Conservation (phyloP, 1,139 yeast species). For the Zygoascus hellenicus region DNA sequence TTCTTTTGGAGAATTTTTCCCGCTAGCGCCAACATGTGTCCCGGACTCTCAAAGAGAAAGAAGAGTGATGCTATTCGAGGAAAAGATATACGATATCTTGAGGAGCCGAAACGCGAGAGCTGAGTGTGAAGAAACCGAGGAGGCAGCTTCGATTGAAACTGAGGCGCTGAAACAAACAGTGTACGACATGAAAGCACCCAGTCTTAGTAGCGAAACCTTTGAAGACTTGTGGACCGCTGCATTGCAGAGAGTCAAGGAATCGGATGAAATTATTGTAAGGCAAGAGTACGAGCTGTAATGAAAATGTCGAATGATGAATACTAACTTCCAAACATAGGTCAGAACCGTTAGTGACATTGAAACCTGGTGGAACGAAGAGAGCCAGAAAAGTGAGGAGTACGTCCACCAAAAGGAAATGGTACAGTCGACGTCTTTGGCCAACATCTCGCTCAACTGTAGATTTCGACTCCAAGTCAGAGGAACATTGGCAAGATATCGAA, state of each 20-base stretch:
- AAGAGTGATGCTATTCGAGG: slow-evolving; percentile 59
- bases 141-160: slow-evolving; percentile 30
- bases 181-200: slow-evolving; percentile 35
- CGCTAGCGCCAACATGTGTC: slow-evolving; percentile 60
- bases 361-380: slow-evolving; percentile 7
- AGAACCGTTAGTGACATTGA: slow-evolving; percentile 8
- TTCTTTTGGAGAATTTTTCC: slow-evolving; percentile 50
- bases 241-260: slow-evolving; percentile 55
- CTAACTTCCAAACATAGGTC: slow-evolving; percentile 6
- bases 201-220: slow-evolving; percentile 66
- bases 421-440: slow-evolving; percentile 34
- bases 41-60: slow-evolving; percentile 72
- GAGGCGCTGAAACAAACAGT: slow-evolving; percentile 27
- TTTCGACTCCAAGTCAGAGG: slow-evolving; percentile 24
- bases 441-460: slow-evolving; percentile 33
- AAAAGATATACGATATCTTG: slow-evolving; percentile 60
- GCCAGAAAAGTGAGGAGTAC: slow-evolving; percentile 6
- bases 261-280: slow-evolving; percentile 82
- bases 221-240: slow-evolving; percentile 75
- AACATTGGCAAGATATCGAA: slow-evolving; percentile 31
- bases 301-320: background rate
- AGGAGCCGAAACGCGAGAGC: slow-evolving; percentile 62
- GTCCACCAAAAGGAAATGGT: slow-evolving; percentile 24
- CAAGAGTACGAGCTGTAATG: slow-evolving; percentile 39
- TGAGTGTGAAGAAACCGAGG: slow-evolving; percentile 56